phyloP scores from a whole-genome alignment of 129 eudicot genomes.

The sunflower (Helianthus annuus) region DNA sequence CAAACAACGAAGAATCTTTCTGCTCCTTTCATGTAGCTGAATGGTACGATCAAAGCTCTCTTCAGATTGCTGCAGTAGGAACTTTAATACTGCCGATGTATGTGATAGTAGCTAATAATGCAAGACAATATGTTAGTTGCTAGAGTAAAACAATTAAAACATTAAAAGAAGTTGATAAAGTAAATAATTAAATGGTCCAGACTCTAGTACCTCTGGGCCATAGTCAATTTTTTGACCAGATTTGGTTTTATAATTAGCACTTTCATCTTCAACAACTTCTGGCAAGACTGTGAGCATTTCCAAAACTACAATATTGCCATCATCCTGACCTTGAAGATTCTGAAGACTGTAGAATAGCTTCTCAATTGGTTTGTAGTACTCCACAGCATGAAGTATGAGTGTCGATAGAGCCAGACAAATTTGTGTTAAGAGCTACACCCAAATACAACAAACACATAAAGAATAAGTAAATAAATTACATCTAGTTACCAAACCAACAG shows the following conservation, averaged over 20 bases:
- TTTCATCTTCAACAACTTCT: constrained; percentile 82
- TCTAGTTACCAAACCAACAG: constrained; percentile 1
- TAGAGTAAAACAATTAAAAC: neutral
- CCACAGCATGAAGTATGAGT: constrained; percentile 78
- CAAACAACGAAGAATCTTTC: constrained; percentile 89
- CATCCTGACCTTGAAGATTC: constrained; percentile 68
- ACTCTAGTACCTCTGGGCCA: constrained; percentile 62
- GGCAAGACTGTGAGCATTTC: constrained; percentile 97
- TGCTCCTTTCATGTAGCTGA: constrained; percentile 61
- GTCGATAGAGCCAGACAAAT: constrained; percentile 87
- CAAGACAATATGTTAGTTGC: neutral
- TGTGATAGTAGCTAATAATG: constrained; percentile 73
- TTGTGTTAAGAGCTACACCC: constrained; percentile 86
- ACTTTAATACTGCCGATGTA: constrained; percentile 76
- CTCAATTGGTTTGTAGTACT: constrained; percentile 75
- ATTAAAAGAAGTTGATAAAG: neutral
- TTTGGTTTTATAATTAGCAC: constrained; percentile 42
- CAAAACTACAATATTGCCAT: constrained; percentile 72
- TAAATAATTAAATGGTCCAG: constrained; percentile 9
- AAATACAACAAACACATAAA: constrained; percentile 2
- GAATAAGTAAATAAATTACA: constrained; percentile 1
- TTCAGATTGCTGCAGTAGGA: constrained; percentile 68
- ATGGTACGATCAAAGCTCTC: constrained; percentile 48
- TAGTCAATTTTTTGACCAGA: constrained; percentile 58
- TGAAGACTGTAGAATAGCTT: constrained; percentile 90